phyloP scores from a whole-genome alignment of 2,329 filamentous ascomycete genomes.

The Didymella pinodella region DNA sequence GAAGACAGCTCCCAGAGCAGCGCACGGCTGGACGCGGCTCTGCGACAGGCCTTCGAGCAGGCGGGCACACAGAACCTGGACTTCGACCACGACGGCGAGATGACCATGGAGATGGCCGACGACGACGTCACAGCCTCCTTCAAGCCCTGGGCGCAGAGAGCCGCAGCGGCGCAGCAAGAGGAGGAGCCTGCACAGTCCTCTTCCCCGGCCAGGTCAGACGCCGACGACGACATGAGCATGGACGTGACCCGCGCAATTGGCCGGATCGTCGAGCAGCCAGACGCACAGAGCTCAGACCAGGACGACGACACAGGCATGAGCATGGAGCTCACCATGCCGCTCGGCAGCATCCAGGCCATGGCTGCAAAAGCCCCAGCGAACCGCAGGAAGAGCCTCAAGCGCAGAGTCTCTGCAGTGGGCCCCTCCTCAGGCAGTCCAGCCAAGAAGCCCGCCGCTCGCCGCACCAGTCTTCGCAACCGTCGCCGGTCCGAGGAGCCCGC shows the following conservation, averaged over 20 bases:
- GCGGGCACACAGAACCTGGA: slow-evolving; percentile 77
- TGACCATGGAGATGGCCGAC: slow-evolving; percentile 62
- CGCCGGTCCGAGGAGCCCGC: slow-evolving; percentile 46
- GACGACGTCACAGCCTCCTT: slow-evolving; percentile 80
- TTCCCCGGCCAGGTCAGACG: slow-evolving; percentile 55
- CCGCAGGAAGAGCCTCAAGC: slow-evolving; percentile 53
- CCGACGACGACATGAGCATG: slow-evolving; percentile 81
- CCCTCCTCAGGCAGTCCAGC: slow-evolving; percentile 49
- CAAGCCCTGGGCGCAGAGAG: slow-evolving; percentile 73
- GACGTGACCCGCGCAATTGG: slow-evolving; percentile 88
- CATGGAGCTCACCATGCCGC: slow-evolving; percentile 65
- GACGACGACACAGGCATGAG: slow-evolving; percentile 56
- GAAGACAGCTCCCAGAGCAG: slow-evolving; percentile 70
- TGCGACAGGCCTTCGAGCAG: slow-evolving; percentile 75
- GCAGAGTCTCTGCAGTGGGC: slow-evolving; percentile 53
- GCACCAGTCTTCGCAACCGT: slow-evolving; percentile 51
- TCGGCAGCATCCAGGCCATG: slow-evolving; percentile 59
- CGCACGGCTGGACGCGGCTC: slow-evolving; percentile 76
- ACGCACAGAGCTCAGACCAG: slow-evolving; percentile 47
- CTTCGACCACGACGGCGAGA: slow-evolving; percentile 62
- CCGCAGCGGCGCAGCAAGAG: slow-evolving; percentile 41
- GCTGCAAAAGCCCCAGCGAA: slow-evolving; percentile 36
- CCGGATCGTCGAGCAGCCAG: slow-evolving; percentile 69
- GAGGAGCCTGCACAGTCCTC: slow-evolving; percentile 62
- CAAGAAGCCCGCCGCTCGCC: slow-evolving; percentile 44